phyloP scores from a whole-genome alignment of 1,139 yeast species.

The Yamadazyma atlantica region DNA sequence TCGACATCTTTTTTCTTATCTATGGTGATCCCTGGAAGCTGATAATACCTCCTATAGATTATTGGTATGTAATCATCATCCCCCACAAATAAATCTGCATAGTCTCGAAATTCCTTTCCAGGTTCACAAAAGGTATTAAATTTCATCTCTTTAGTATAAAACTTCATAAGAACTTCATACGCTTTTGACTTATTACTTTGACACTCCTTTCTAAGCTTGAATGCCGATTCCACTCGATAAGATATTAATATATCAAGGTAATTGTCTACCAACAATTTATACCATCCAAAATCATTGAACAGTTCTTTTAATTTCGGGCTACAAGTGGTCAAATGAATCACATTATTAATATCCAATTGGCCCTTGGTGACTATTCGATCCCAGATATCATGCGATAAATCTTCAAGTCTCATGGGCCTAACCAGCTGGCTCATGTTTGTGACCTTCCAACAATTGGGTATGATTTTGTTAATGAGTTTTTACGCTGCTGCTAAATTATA shows the following conservation, averaged over 20 bases:
- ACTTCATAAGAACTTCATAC: neutral
- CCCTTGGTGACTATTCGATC: constrained; percentile 19
- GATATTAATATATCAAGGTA: constrained; percentile 14
- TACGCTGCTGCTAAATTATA: too few species aligned
- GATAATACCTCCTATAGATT: constrained; percentile 8
- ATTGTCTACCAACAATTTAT: constrained; percentile 11
- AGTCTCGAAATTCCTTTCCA: constrained; percentile 10
- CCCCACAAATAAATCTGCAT: constrained; percentile 13
- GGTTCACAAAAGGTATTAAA: neutral
- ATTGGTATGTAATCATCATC: constrained; percentile 21
- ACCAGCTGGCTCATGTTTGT: too few species aligned
- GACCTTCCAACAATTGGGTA: too few species aligned
- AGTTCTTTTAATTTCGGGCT: constrained; percentile 10
- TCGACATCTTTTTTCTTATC: neutral
- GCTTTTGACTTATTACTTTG: neutral
- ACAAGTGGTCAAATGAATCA: constrained; percentile 16
- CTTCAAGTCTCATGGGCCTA: constrained; percentile 4
- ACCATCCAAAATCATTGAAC: constrained; percentile 21
- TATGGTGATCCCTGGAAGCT: neutral
- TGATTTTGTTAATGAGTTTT: too few species aligned
- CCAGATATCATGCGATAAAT: constrained; percentile 21
- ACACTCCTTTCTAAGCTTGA: constrained; percentile 2
- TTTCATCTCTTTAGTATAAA: neutral
- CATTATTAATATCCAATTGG: constrained; percentile 19
- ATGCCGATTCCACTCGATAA: constrained; percentile 12